These are phyloP conservation scores for Pleurotus sapidus DNA, from an alignment of 768 basidiomycete species.

Conservation along the genomic window DNA sequence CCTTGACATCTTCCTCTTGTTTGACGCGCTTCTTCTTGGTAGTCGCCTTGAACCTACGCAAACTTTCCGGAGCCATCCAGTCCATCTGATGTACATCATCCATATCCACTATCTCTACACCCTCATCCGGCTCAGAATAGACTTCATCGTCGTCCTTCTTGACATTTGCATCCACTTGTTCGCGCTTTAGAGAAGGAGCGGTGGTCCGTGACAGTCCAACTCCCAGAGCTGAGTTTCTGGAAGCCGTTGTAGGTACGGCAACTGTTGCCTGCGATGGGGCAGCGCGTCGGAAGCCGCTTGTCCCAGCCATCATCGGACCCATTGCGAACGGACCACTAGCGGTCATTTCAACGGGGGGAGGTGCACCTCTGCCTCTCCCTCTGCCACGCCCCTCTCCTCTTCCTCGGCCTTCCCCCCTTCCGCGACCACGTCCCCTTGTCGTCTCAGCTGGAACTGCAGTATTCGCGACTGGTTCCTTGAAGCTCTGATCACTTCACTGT, in stretches of 20 bases:
- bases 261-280: conserved; percentile 52
- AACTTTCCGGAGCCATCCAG: conserved; percentile 83
- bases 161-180: conserved; percentile 25
- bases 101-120: conserved; percentile 86
- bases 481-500: neutral
- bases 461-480: conserved; percentile 45
- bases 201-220: conserved; percentile 47
- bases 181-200: conserved; percentile 49
- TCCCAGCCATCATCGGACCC: conserved; percentile 72
- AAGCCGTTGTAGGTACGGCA: conserved; percentile 9
- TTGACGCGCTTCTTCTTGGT: conserved; percentile 36
- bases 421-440: conserved; percentile 42
- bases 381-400: conserved; percentile 49
- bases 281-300: conserved; percentile 41
- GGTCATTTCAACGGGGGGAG: conserved; percentile 66
- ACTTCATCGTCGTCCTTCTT: conserved; percentile 52
- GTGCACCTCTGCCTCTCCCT: conserved; percentile 52
- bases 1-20: conserved; percentile 35
- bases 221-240: conserved; percentile 34
- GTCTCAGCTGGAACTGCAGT: conserved; percentile 26
- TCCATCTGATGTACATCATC: conserved; percentile 75
- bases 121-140: conserved; percentile 87
- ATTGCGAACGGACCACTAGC: conserved; percentile 88
- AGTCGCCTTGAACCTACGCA: conserved; percentile 45
- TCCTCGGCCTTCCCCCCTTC: conserved; percentile 23